phyloP scores from a whole-genome alignment of 2,329 filamentous ascomycete species.

The Phialemoniopsis sp. region DNA sequence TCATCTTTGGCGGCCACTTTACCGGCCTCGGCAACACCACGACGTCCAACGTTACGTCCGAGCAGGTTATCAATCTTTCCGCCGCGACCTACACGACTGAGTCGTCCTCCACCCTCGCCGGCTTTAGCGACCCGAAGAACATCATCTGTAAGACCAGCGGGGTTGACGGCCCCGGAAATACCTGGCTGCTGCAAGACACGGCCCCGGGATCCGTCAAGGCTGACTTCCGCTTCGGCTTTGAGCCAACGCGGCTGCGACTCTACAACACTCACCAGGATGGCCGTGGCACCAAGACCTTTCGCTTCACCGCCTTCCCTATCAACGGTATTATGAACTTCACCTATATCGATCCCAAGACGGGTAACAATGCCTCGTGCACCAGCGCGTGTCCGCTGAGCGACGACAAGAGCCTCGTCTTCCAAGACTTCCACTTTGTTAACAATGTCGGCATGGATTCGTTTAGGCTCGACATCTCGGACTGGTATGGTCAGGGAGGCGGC shows the following conservation, averaged over 20 bases:
- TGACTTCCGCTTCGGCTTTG: conserved; percentile 76
- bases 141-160: conserved; percentile 76
- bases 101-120: conserved; percentile 55
- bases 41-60: conserved; percentile 60
- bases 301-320: conserved; percentile 79
- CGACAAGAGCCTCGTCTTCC: conserved; percentile 60
- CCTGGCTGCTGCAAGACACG: conserved; percentile 77
- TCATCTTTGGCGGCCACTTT: conserved; percentile 90
- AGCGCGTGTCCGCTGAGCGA: conserved; percentile 79
- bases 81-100: conserved; percentile 69
- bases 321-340: conserved; percentile 96
- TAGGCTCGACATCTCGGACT: conserved; percentile 78
- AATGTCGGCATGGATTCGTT: conserved; percentile 83
- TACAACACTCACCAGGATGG: conserved; percentile 84
- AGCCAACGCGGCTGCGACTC: conserved; percentile 80
- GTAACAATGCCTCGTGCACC: conserved; percentile 68
- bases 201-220: conserved; percentile 80
- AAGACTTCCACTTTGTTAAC: conserved; percentile 92
- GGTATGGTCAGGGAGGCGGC: conserved; percentile 82
- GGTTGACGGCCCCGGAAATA: conserved; percentile 65
- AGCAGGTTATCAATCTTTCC: conserved; percentile 79
- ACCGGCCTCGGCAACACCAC: conserved; percentile 81
- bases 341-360: conserved; percentile 72
- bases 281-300: conserved; percentile 82
- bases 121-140: conserved; percentile 72